Percentiles rank a stretch among this genome's conserved stretches.
phyloP scores from a whole-genome alignment of 2,329 filamentous ascomycete species.

The Fusarium udum region DNA sequence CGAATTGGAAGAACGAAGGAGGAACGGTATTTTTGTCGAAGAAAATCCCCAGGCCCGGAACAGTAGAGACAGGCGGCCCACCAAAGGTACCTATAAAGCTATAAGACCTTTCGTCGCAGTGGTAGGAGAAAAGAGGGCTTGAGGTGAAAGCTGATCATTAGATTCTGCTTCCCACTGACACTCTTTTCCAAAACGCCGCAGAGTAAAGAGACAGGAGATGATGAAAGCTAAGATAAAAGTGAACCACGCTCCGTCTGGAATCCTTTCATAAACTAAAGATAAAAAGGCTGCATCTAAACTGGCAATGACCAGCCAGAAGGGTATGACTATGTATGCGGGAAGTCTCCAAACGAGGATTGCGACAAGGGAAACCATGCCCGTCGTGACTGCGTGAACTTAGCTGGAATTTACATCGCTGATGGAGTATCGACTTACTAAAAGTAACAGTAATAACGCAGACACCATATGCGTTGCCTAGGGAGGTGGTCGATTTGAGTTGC shows the following conservation, averaged over 20 bases:
- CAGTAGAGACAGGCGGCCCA: not conserved
- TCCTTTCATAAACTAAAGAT: not conserved
- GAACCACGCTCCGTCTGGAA: not conserved
- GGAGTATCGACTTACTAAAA: not conserved
- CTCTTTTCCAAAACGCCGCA: not conserved
- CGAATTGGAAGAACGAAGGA: not conserved
- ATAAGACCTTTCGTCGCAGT: not conserved
- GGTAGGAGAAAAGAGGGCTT: not conserved
- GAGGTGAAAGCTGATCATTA: not conserved
- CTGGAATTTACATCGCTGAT: not conserved
- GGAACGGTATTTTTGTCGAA: not conserved
- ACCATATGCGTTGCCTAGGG: not conserved
- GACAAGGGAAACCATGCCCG: not conserved
- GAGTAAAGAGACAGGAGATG: not conserved
- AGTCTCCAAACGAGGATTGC: not conserved
- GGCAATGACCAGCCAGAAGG: not conserved
- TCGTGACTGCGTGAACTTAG: not conserved
- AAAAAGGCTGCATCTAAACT: not conserved
- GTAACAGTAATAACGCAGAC: not conserved
- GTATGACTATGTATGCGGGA: not conserved
- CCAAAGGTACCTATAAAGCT: not conserved
- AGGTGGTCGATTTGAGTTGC: not conserved
- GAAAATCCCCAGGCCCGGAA: not conserved
- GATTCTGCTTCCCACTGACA: not conserved
- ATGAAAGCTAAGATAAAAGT: not conserved